These are phyloP conservation scores for Serendipita sp. DNA, from an alignment of 768 basidiomycete species.

Conservation along the genomic window DNA sequence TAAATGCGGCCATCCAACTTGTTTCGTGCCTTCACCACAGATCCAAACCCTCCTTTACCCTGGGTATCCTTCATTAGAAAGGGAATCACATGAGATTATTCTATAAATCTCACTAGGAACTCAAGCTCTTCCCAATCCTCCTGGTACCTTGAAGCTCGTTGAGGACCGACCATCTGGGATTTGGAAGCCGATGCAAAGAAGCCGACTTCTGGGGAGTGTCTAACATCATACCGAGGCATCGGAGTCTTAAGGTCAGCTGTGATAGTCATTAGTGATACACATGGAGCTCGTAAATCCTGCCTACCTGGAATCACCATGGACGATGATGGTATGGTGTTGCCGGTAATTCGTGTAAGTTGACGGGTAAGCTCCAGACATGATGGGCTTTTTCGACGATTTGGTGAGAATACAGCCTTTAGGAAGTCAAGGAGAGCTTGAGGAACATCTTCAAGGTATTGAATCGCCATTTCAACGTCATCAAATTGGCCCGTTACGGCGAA, in stretches of 20 bases:
- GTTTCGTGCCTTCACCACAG: slow-evolving; percentile 89
- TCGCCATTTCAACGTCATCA: slow-evolving; percentile 17
- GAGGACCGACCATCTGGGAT: slow-evolving; percentile 12
- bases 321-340: background rate
- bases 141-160: slow-evolving; percentile 51
- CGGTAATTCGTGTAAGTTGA: background rate
- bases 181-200: slow-evolving; percentile 32
- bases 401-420: background rate
- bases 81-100: slow-evolving; percentile 12
- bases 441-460: slow-evolving; percentile 14
- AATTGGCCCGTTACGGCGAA: slow-evolving; percentile 39
- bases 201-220: slow-evolving; percentile 47
- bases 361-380: background rate
- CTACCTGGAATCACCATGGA: background rate
- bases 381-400: background rate
- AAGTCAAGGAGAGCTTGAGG: background rate
- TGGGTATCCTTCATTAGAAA: slow-evolving; percentile 18
- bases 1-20: slow-evolving; percentile 76
- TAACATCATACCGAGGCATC: slow-evolving; percentile 26
- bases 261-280: slow-evolving; percentile 2
- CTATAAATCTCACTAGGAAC: slow-evolving; percentile 38
- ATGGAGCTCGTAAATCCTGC: background rate
- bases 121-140: slow-evolving; percentile 93
- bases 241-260: slow-evolving; percentile 34
- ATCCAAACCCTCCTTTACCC: slow-evolving; percentile 82